Base-by-base conservation (phyloP, 257 asterid species). In the Datura wrightii region DNA sequence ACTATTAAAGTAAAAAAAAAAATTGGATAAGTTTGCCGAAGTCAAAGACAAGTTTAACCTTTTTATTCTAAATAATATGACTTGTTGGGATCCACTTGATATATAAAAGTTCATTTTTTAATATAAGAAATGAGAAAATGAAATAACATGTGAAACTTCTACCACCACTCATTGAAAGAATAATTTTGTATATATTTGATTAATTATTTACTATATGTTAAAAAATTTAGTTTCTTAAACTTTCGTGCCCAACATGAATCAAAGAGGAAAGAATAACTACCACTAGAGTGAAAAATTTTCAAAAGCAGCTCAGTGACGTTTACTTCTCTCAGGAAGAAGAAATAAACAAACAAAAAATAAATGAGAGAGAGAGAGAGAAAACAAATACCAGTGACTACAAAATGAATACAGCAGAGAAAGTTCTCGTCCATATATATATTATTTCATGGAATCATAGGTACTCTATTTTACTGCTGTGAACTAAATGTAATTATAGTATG, bases 401-500 rank as follows among this genome's bases (percentile, higher is more conserved):
- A 10, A 41, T 15, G 55, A 71, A 42, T 41, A 48, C 34, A 71
- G 36, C 66, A 59, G 16, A n/a, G 24, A 56, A 55, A 56, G 19
- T 16, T n/a, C n/a, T n/a, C n/a, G n/a, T n/a, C n/a, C n/a, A n/a
- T n/a, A n/a, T n/a, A n/a, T n/a, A n/a, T n/a, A n/a, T n/a, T n/a
- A 34, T 6, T 65, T 39, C 48, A 66, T 15, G 37, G 48, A 37
- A 78, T 15, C 48, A 55, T 37, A 42, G 6, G 37, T 79, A 44
- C 79, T 72, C 54, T 19, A 80, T 11, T 56, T 42, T 60, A 81
- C 46, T 19, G 19, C 8, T 60, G 41, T 80, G 39, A 44, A 81
- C 39, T 60, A 80, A 19, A 80, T n/a, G 41, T 80, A 80, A 66
- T 83, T 82, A 69, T 84, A 86, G 76, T 88, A 90, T 92, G 88